Evolutionary conservation across 495 filamentous ascomycete genomes (phyloP).

Genomic region (Chaetomium cochliodes): DNA sequence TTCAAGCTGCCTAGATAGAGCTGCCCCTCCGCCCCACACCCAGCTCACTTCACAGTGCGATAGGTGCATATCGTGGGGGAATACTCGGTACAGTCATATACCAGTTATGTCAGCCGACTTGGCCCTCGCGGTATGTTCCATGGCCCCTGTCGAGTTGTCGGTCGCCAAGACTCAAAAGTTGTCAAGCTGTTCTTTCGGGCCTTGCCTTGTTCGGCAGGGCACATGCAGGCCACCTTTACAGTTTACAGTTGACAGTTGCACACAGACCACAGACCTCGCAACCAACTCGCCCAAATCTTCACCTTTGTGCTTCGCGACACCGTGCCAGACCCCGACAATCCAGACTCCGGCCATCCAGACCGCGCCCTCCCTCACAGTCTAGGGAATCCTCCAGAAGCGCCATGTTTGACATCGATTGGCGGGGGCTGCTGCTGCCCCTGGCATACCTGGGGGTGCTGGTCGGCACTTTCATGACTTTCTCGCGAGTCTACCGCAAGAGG

Average conservation of each 20-base stretch:
- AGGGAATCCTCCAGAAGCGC: constrained; percentile 14
- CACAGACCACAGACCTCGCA: neutral
- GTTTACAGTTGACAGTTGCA: neutral
- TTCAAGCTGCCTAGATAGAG: constrained; percentile 28
- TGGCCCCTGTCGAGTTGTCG: constrained; percentile 9
- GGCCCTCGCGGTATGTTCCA: neutral
- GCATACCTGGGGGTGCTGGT: constrained; percentile 84
- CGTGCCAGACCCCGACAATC: constrained; percentile 12
- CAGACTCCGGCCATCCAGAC: constrained; percentile 4
- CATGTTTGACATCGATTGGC: constrained; percentile 70
- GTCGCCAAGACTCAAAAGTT: constrained; percentile 31
- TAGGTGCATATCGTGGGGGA: constrained; percentile 18
- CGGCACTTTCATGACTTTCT: constrained; percentile 88
- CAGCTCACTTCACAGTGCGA: neutral
- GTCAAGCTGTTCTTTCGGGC: constrained; percentile 43
- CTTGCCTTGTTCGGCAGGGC: constrained; percentile 6
- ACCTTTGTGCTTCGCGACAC: neutral
- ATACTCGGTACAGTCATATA: constrained; percentile 5
- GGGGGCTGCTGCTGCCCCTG: constrained; percentile 75
- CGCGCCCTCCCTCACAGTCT: neutral
- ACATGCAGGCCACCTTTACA: constrained; percentile 19
- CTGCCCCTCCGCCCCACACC: constrained; percentile 24
- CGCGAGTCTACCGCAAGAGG: constrained; percentile 86
- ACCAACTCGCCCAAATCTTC: neutral
- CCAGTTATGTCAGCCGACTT: neutral